These are phyloP conservation scores for Hypericum androsaemum DNA, from an alignment of 345 rosid species.

Conservation along the genomic window DNA sequence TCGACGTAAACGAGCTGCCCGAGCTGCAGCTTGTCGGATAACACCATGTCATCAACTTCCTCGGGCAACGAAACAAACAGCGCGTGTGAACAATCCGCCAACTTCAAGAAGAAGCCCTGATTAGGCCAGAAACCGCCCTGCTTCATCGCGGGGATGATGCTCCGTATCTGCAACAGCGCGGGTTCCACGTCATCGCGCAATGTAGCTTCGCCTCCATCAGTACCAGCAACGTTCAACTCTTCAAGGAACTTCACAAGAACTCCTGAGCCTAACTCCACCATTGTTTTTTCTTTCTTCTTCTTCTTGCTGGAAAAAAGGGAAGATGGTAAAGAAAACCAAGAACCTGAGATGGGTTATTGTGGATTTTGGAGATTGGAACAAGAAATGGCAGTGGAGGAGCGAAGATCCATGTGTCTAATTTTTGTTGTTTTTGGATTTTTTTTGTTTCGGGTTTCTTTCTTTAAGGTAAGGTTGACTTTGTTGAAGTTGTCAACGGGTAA, in stretches of 20 bases:
- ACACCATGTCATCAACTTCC: slow-evolving; percentile 54
- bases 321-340: no score
- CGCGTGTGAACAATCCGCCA: slow-evolving; percentile 54
- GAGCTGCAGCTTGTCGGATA: slow-evolving; percentile 43
- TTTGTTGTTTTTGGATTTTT: no score
- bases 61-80: slow-evolving; percentile 53
- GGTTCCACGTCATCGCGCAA: slow-evolving; percentile 25
- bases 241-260: slow-evolving; percentile 48
- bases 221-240: slow-evolving; percentile 38
- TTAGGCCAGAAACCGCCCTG: slow-evolving; percentile 67
- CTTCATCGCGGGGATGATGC: slow-evolving; percentile 65
- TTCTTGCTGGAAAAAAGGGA: no score
- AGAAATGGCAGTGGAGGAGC: no score
- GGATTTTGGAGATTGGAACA: no score
- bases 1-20: slow-evolving; percentile 50
- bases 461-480: no score
- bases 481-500: no score
- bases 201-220: background rate
- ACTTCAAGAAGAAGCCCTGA: slow-evolving; percentile 57
- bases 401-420: no score
- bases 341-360: no score
- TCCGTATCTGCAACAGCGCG: slow-evolving; percentile 51
- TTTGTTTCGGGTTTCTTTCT: no score
- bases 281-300: slow-evolving; percentile 8
- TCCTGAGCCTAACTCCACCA: slow-evolving; percentile 44